Percentiles rank a stretch among this genome's conserved stretches.
Conservation (phyloP, 768 basidiomycete genomes). For the Antrodiella citrinella region DNA sequence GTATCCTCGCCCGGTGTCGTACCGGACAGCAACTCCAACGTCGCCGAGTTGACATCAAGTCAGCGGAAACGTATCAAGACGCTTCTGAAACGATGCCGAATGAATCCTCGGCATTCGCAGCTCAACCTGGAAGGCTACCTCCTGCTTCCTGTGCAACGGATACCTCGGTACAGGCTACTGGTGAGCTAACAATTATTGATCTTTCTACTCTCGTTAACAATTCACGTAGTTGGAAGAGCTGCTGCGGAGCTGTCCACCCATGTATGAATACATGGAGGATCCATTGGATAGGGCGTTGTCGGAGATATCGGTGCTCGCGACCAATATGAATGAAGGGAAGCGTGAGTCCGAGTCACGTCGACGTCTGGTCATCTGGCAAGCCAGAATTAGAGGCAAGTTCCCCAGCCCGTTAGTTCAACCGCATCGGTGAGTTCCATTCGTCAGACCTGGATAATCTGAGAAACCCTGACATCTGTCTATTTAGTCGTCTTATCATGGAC, state of each 20-base stretch:
- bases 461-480: no score
- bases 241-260: slow-evolving; percentile 75
- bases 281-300: slow-evolving; percentile 77
- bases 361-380: slow-evolving; percentile 86
- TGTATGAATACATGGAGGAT: slow-evolving; percentile 67
- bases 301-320: slow-evolving; percentile 84
- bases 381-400: slow-evolving; percentile 83
- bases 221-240: slow-evolving; percentile 72
- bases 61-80: slow-evolving; percentile 85
- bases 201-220: background rate
- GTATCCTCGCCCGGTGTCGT: slow-evolving; percentile 37
- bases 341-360: slow-evolving; percentile 88
- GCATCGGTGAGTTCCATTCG: slow-evolving; percentile 56
- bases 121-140: slow-evolving; percentile 92
- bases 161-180: slow-evolving; percentile 92
- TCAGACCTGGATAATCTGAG: background rate
- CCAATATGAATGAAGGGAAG: slow-evolving; percentile 97
- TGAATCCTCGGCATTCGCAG: slow-evolving; percentile 88
- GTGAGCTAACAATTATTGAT: slow-evolving; percentile 41
- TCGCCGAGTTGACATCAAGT: slow-evolving; percentile 58
- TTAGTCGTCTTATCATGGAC: slow-evolving; percentile 87
- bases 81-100: slow-evolving; percentile 84
- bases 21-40: slow-evolving; percentile 33
- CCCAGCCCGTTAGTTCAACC: slow-evolving; percentile 98
- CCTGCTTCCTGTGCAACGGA: slow-evolving; percentile 89